Percentiles rank a stretch among this genome's conserved stretches.
Conservation (phyloP, 2,329 filamentous ascomycete species). For the Talaromyces sp. region DNA sequence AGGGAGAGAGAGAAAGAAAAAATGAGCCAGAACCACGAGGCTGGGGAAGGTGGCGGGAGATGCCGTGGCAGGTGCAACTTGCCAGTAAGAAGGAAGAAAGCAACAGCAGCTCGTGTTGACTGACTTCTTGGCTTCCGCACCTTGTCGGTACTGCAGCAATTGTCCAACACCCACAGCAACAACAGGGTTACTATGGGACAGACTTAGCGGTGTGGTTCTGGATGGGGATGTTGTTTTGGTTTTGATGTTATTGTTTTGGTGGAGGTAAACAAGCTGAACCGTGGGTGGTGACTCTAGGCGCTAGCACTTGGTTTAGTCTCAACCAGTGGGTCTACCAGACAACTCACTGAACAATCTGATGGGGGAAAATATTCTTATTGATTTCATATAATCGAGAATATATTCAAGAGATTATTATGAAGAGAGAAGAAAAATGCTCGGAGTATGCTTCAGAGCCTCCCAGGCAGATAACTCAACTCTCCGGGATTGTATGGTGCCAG, state of each 20-base stretch:
- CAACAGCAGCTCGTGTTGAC: no score
- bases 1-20: constrained; percentile 1
- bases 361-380: no score
- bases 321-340: background rate
- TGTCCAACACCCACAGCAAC: background rate
- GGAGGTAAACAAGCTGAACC: constrained; percentile 16
- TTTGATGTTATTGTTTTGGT: constrained; percentile 13
- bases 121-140: background rate
- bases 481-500: no score
- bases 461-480: no score
- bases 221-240: constrained; percentile 3
- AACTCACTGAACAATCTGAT: background rate
- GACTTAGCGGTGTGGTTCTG: background rate
- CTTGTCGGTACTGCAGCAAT: background rate
- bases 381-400: no score
- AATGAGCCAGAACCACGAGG: constrained; percentile 11
- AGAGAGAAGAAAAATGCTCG: no score
- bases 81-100: background rate
- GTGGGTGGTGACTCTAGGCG: constrained; percentile 7
- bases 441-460: no score
- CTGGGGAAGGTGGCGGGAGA: constrained; percentile 14
- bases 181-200: background rate
- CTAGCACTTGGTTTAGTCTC: background rate
- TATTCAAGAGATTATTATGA: no score
- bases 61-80: background rate